Conservation (phyloP, 768 basidiomycete genomes). For the Lactarius indigo region DNA sequence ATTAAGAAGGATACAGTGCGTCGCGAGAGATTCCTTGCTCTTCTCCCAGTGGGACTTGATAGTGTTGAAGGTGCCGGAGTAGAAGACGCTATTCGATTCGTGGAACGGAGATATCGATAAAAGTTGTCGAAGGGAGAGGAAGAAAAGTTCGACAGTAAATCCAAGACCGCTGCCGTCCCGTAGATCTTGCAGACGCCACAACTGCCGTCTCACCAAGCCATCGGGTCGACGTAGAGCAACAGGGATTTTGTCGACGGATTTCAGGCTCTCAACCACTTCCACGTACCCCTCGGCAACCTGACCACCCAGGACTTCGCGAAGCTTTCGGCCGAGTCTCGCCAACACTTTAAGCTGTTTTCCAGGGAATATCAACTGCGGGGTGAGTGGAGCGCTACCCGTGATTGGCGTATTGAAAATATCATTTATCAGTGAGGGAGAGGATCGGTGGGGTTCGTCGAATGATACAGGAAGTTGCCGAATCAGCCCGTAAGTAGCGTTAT, state of each 20-base stretch:
- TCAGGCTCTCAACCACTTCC: background rate
- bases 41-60: background rate
- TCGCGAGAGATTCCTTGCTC: background rate
- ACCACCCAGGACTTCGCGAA: background rate
- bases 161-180: slow-evolving; percentile 3
- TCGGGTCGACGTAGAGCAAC: background rate
- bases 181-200: slow-evolving; percentile 13
- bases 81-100: background rate
- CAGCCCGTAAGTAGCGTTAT: background rate
- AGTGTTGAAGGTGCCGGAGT: background rate
- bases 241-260: background rate
- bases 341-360: background rate
- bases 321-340: background rate
- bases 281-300: background rate
- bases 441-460: too few relatives aligned
- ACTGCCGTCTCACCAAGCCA: background rate
- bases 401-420: too few relatives aligned
- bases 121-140: slow-evolving; percentile 6
- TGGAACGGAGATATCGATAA: background rate
- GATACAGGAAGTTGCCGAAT: slow-evolving; percentile 6
- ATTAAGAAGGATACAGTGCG: slow-evolving; percentile 1
- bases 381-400: too few relatives aligned
- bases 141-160: slow-evolving; percentile 7
- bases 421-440: too few relatives aligned
- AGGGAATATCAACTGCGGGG: too few relatives aligned